These are phyloP conservation scores for Blastocystis sp. DNA, from an alignment of 352 stramenopile genomes.

Conservation along the genomic window DNA sequence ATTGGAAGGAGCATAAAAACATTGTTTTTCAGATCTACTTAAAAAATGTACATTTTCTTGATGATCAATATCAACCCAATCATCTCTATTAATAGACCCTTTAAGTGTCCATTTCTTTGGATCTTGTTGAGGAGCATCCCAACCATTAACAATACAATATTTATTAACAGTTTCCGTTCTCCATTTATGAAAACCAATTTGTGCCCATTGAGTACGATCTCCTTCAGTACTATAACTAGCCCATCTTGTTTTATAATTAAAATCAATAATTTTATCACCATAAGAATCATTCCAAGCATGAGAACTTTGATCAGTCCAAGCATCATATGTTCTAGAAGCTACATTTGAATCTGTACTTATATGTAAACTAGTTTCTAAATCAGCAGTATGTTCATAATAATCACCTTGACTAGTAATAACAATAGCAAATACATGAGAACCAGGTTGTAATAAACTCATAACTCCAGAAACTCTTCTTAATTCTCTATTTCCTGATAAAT, in stretches of 20 bases:
- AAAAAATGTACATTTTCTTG: slow-evolving; percentile 29
- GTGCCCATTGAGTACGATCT: too few relatives aligned
- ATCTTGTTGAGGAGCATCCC: slow-evolving; percentile 5
- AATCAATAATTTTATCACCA: too few relatives aligned
- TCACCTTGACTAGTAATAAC: not conserved
- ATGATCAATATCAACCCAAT: slow-evolving; percentile 27
- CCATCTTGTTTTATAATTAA: too few relatives aligned
- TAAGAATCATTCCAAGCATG: too few relatives aligned
- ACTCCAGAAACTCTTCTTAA: not conserved
- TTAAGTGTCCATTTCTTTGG: slow-evolving; percentile 22
- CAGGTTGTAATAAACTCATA: not conserved
- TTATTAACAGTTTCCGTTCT: slow-evolving; percentile 26
- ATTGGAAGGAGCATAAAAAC: not conserved
- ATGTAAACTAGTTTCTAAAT: too few relatives aligned
- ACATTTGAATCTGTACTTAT: too few relatives aligned
- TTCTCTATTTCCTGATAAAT: not conserved
- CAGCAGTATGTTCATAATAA: not conserved
- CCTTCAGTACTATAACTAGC: too few relatives aligned
- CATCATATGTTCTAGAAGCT: too few relatives aligned
- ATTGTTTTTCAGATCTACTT: not conserved
- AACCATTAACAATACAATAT: slow-evolving; percentile 13
- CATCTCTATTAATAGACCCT: slow-evolving; percentile 17
- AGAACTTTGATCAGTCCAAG: too few relatives aligned
- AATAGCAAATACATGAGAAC: not conserved
- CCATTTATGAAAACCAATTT: too few relatives aligned